Percentiles rank a stretch among this genome's conserved stretches.
phyloP scores from a whole-genome alignment of 257 asterid species.

The Ilex aquifolium region DNA sequence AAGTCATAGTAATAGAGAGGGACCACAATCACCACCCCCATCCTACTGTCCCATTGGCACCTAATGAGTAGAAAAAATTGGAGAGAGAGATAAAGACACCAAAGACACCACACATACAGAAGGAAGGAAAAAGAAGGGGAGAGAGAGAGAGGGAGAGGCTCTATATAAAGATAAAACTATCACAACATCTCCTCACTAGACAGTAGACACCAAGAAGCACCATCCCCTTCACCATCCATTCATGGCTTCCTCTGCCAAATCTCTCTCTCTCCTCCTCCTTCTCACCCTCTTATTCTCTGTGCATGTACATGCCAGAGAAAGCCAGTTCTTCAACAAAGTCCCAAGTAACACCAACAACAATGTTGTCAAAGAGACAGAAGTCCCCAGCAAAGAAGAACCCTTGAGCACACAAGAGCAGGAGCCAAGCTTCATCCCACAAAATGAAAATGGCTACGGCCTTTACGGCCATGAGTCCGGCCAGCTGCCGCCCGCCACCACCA shows the following conservation, averaged over 20 bases:
- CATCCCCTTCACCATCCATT: conserved; percentile 1
- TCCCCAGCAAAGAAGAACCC: conserved; percentile 21
- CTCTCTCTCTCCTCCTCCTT: conserved; percentile 41
- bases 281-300: conserved; percentile 28
- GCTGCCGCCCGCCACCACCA: conserved; percentile 54
- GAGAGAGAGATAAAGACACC: conserved; percentile 2
- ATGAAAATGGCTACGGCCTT: conserved; percentile 62
- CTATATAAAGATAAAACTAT: conserved; percentile 41
- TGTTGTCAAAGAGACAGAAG: conserved; percentile 1
- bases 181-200: conserved; percentile 9
- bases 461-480: conserved; percentile 69
- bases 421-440: conserved; percentile 54
- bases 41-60: too few relatives aligned
- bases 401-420: conserved; percentile 29
- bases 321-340: conserved; percentile 75
- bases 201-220: conserved; percentile 4
- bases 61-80: conserved; percentile 30
- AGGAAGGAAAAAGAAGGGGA: background rate
- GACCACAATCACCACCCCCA: conserved; percentile 36
- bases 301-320: conserved; percentile 60
- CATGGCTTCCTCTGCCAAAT: conserved; percentile 52
- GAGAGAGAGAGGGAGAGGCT: conserved; percentile 2
- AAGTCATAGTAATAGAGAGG: conserved; percentile 11
- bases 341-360: conserved; percentile 31
- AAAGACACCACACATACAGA: conserved; percentile 8